phyloP scores from a whole-genome alignment of 139 green algal species.

The Chlorella vulgaris region DNA sequence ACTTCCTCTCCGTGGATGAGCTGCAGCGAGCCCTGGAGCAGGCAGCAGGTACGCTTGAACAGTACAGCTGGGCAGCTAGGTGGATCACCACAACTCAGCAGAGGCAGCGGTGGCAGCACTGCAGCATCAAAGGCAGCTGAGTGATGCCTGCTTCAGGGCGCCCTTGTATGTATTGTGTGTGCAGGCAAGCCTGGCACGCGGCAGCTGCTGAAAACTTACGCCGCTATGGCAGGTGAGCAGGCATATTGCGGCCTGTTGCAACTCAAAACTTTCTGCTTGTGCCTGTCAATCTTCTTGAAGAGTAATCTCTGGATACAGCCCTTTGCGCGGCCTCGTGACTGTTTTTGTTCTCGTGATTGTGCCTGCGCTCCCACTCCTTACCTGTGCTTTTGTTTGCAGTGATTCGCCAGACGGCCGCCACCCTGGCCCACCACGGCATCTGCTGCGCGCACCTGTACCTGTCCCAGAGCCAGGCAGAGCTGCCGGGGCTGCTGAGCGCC shows the following conservation, averaged over 20 bases:
- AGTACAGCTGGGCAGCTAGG: too few relatives aligned
- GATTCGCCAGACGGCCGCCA: conserved; percentile 44
- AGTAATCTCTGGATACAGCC: too few relatives aligned
- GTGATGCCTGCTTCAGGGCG: too few relatives aligned
- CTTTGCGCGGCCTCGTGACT: too few relatives aligned
- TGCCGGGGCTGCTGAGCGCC: conserved; percentile 11
- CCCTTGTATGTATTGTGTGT: too few relatives aligned
- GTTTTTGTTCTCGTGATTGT: too few relatives aligned
- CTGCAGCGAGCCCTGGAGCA: conserved; percentile 29
- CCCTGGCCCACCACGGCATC: conserved; percentile 49
- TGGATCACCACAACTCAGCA: too few relatives aligned
- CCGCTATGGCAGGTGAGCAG: conserved; percentile 11
- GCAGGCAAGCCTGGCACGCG: background rate
- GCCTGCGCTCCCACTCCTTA: too few relatives aligned
- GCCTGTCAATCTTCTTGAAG: too few relatives aligned
- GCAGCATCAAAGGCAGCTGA: too few relatives aligned
- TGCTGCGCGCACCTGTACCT: conserved; percentile 53
- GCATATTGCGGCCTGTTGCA: background rate
- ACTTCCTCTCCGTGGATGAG: conserved; percentile 2
- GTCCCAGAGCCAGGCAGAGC: conserved; percentile 31
- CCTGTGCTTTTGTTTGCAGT: conserved; percentile 29
- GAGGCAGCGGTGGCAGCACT: too few relatives aligned
- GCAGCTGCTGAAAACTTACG: conserved; percentile 40
- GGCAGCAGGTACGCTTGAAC: conserved; percentile 8
- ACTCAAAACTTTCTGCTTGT: background rate